phyloP scores from a whole-genome alignment of 139 green algal genomes.

The Closterium sp. region DNA sequence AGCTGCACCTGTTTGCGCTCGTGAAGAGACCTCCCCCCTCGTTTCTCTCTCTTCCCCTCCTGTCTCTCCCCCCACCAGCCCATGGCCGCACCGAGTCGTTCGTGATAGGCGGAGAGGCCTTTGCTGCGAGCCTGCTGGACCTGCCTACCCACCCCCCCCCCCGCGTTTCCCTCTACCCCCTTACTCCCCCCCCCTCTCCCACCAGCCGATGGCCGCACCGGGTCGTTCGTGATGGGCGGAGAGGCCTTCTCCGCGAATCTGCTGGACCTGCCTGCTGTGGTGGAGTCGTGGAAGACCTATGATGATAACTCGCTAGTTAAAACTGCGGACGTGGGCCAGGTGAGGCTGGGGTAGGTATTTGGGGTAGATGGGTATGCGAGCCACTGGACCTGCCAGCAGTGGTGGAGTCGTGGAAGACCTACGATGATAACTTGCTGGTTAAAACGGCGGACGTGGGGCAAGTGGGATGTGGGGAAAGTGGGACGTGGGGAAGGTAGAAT shows the following conservation, averaged over 20 bases:
- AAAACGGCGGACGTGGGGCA: conserved; percentile 83
- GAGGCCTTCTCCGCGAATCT: conserved; percentile 43
- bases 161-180: background rate
- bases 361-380: background rate
- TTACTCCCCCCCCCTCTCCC: background rate
- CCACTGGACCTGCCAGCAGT: conserved; percentile 77
- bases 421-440: conserved; percentile 87
- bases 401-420: conserved; percentile 89
- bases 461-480: background rate
- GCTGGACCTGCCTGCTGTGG: conserved; percentile 78
- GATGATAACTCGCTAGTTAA: background rate
- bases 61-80: background rate
- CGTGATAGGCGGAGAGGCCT: background rate
- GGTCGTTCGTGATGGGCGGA: conserved; percentile 1
- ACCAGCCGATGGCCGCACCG: conserved; percentile 12
- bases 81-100: conserved; percentile 1
- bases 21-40: conserved; percentile 59
- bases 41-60: background rate
- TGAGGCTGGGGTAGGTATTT: no score
- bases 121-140: conserved; percentile 61
- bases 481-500: background rate
- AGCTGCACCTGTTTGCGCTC: conserved; percentile 80
- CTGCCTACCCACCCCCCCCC: conserved; percentile 44
- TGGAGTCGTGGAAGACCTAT: conserved; percentile 90
- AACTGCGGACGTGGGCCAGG: no score